Base-by-base conservation (phyloP, 345 rosid species). In the Syzygium oleosum region DNA sequence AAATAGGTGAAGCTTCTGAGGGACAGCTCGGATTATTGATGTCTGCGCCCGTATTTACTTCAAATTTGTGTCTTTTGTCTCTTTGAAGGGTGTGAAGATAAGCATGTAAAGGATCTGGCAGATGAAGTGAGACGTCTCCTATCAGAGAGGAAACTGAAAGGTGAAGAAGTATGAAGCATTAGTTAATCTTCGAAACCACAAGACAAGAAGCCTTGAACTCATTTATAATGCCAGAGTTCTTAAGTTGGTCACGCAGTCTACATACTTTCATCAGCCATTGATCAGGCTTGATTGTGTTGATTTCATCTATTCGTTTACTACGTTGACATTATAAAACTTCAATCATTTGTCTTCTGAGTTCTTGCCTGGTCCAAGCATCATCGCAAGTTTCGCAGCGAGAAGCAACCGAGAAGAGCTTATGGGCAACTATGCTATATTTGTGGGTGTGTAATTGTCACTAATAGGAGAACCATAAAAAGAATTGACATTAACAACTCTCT, bases 41-140 rank as follows among this genome's bases (percentile, higher is more conserved):
- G 85, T 1, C 23, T 25, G n/a, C 12, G 6, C 85, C 12, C 7
- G 3, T 84, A 51, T 85, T 52, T 22, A 86, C 55, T 46, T 22
- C 9, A 15, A 86, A 86, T 46, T 77, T 41, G 65, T 29, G 19
- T 55, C 1, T 61, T 58, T 85, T 52, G 46, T 17, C 27, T 29
- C 3, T 53, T 68, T 55, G 85, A 89, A 96, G 97, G 96, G 89
- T 92, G 94, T 86, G 88, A 93, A 88, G 99, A 97, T 89, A 90
- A 93, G 85, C 98, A 95, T 90, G 95, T 95, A 85, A 95, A 91
- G 90, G 97, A 93, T 87, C 95, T 96, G 78, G 95, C 98, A 22
- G 89, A 93, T 16, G 93, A 94, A 88, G 99, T 92, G 59, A 93
- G 97, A 86, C 92, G 79, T 56, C 86, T 95, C 90, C 96, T 92